These are phyloP conservation scores for Suhomyces panamericanus DNA, from an alignment of 1,139 yeast genomes.

Conservation along the genomic window DNA sequence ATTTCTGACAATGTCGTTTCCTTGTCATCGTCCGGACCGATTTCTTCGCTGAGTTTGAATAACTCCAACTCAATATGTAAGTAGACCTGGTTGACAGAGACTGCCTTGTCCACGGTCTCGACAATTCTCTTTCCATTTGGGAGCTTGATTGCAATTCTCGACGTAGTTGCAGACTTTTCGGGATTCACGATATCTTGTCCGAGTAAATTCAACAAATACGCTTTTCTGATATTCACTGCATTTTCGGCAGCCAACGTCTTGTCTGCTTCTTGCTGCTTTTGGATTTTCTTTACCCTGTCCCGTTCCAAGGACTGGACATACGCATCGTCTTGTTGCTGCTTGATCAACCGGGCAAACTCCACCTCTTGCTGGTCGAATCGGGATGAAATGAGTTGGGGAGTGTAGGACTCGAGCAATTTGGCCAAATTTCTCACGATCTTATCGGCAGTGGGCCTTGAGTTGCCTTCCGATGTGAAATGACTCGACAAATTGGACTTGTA, in stretches of 20 bases:
- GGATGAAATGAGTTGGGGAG: conserved; percentile 53
- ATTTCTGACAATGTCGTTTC: conserved; percentile 14
- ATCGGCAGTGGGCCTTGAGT: conserved; percentile 22
- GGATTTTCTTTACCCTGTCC: conserved; percentile 41
- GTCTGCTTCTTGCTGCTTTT: conserved; percentile 24
- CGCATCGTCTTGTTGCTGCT: conserved; percentile 60
- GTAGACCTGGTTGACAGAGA: conserved; percentile 62
- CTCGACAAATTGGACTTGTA: conserved; percentile 40
- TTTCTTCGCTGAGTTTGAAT: conserved; percentile 13
- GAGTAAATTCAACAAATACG: conserved; percentile 3
- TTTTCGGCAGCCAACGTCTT: conserved; percentile 7
- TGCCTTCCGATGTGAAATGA: conserved; percentile 22
- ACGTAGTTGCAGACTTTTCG: background rate
- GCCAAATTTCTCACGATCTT: conserved; percentile 37
- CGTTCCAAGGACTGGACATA: conserved; percentile 49
- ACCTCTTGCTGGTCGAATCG: conserved; percentile 54
- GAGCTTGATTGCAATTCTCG: conserved; percentile 37
- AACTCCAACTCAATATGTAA: conserved; percentile 56
- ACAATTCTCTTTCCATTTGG: conserved; percentile 64
- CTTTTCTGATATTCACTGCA: conserved; percentile 1
- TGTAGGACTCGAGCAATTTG: conserved; percentile 41
- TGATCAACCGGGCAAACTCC: conserved; percentile 49
- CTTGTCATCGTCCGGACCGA: conserved; percentile 4
- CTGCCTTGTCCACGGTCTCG: conserved; percentile 49
- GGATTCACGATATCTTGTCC: conserved; percentile 4